A percentile compares a stretch with the other conserved stretches of the same genome.
Conservation (phyloP, 2,329 filamentous ascomycete species). For the Parastagonospora nodorum region DNA sequence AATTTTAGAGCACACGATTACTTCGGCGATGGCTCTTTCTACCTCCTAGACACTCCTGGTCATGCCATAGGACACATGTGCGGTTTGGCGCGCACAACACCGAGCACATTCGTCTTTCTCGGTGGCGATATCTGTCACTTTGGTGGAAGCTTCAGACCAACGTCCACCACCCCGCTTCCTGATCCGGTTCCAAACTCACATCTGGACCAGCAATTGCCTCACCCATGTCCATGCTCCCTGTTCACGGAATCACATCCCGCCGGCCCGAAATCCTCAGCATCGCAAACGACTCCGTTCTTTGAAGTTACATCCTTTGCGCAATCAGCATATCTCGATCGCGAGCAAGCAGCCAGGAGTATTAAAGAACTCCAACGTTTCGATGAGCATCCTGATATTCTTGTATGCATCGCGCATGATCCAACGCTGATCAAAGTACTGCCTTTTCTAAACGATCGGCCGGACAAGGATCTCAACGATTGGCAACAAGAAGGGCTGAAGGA, state of each 20-base stretch:
- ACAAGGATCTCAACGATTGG: slow-evolving; percentile 5
- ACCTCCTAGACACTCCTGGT: slow-evolving; percentile 58
- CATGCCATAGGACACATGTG: slow-evolving; percentile 57
- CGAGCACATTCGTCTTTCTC: slow-evolving; percentile 23
- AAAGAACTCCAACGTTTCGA: slow-evolving; percentile 15
- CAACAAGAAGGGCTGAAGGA: slow-evolving; percentile 10
- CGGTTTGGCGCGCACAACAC: slow-evolving; percentile 51
- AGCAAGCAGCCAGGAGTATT: slow-evolving; percentile 12
- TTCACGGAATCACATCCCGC: slow-evolving; percentile 13
- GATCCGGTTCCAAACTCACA: slow-evolving; percentile 10
- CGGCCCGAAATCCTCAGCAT: slow-evolving; percentile 1
- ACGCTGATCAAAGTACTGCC: slow-evolving; percentile 9
- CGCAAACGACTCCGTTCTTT: slow-evolving; percentile 14
- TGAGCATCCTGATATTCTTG: slow-evolving; percentile 11
- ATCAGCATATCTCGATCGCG: slow-evolving; percentile 18
- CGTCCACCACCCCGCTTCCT: slow-evolving; percentile 8
- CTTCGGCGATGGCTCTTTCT: slow-evolving; percentile 55
- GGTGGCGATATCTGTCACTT: slow-evolving; percentile 26
- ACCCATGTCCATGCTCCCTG: slow-evolving; percentile 15
- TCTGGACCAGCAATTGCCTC: slow-evolving; percentile 10
- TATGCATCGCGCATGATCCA: slow-evolving; percentile 21
- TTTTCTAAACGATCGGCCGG: slow-evolving; percentile 7
- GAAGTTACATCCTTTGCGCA: slow-evolving; percentile 11
- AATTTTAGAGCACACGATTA: slow-evolving; percentile 56
- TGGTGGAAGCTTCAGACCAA: slow-evolving; percentile 23